These are phyloP conservation scores for Pyricularia sp. DNA, from an alignment of 2,329 filamentous ascomycete genomes.

Conservation along the genomic window DNA sequence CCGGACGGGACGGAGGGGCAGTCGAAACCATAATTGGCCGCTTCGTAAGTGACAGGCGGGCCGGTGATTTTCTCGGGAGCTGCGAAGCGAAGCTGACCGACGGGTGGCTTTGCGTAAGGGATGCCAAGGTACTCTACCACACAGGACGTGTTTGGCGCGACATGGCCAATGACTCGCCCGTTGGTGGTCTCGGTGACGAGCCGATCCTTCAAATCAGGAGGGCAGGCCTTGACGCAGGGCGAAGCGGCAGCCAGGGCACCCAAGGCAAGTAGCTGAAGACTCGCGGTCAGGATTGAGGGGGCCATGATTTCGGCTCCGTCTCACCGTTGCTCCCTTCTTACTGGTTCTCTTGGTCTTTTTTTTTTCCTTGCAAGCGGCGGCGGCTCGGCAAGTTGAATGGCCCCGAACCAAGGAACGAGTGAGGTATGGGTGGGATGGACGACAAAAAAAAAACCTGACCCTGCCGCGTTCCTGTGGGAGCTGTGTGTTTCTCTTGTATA, in stretches of 20 bases:
- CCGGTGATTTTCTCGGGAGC: conserved; percentile 55
- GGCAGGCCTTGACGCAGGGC: background rate
- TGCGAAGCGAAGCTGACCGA: conserved; percentile 56
- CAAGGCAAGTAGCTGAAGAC: background rate
- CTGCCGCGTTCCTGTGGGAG: background rate
- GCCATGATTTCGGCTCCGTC: background rate
- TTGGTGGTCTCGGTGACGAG: background rate
- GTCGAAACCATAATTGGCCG: conserved; percentile 27
- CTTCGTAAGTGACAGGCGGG: conserved; percentile 50
- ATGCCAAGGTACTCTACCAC: conserved; percentile 37
- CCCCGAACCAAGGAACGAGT: background rate
- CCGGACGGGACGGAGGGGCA: background rate
- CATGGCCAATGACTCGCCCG: background rate
- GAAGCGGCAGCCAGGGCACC: background rate
- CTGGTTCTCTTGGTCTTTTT: background rate
- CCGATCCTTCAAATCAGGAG: background rate
- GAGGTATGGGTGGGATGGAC: background rate
- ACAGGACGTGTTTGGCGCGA: background rate
- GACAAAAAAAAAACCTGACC: background rate
- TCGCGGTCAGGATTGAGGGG: background rate
- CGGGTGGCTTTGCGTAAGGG: conserved; percentile 63
- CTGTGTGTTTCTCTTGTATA: background rate
- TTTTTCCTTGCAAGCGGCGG: no score
- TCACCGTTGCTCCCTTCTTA: background rate
- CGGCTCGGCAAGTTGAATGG: background rate